Evolutionary conservation across 371 early-diverging fungal species (phyloP), one percentile per base, ranked within the genome.

Genomic region (Sanchytrium tribonematis): DNA sequence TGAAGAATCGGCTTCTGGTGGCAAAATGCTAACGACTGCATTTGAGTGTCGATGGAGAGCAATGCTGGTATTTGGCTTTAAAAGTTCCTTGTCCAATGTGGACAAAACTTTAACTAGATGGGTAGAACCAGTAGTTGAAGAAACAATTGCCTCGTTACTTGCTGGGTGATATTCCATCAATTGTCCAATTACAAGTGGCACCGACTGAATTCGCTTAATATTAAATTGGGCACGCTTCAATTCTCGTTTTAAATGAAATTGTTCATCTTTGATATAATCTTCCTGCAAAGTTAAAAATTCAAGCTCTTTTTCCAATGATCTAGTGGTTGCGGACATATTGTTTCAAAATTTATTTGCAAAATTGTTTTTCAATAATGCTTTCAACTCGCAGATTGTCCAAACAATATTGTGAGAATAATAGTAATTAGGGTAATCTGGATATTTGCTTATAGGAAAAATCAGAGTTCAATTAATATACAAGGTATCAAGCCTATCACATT

Each of bases 171-270:
- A 90, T 78, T 98, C 98, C 67, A 98, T 78, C 80, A 99, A 99
- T 78, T 98, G 98, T 31, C 98, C 99, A 77, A 99, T 91, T 29
- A 98, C 92, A 66, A 99, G 82, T 30, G 99, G 99, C 22, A 99
- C 98, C 28, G 95, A 91, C 77, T 93, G 89, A 74, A 99, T 97
- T 70, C 99, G 83, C 79, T 98, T 95, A 22, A 99, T 98, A 78
- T 98, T 98, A 74, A 97, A 96, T 78, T 93, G 93, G 30, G 78
- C 76, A 82, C 75, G 70, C 30, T 91, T 77, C 70, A 98, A 82
- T 77, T 98, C 98, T 69, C 90, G 83, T 78, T 97, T 93, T 72
- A 99, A 77, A 78, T 95, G 91, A 80, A 91, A 90, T 78, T 97
- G 93, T 77, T 97, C 82, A 78, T 98, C 96, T 80, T 92, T 92